Evolutionary conservation across 75 land plant species (phyloP).

Genomic region (Selaginella moellendorffii): DNA sequence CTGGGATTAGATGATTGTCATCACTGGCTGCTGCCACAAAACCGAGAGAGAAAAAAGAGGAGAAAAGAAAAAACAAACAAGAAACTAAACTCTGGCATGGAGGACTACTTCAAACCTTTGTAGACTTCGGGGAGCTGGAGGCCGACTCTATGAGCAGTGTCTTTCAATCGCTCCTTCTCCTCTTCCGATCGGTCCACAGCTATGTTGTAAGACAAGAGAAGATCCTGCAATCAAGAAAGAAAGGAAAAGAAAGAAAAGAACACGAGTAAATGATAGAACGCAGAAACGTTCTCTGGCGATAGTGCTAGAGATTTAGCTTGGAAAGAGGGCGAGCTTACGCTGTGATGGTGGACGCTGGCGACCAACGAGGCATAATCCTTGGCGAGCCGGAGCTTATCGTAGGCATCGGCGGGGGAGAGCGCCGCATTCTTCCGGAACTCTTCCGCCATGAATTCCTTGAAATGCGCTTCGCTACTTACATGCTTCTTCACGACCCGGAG

Average conservation of each 20-base stretch:
- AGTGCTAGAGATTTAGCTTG: no score
- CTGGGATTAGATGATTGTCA: no score
- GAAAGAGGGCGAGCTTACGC: no score
- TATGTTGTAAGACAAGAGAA: conserved; percentile 75
- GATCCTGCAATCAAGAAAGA: conserved; percentile 26
- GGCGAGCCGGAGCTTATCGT: neutral
- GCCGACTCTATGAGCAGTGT: conserved; percentile 91
- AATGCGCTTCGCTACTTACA: neutral
- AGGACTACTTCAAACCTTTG: neutral
- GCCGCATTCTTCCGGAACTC: neutral
- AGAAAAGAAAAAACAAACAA: no score
- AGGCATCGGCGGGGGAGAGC: neutral
- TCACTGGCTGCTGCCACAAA: no score
- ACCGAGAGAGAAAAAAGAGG: no score
- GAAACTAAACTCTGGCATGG: no score
- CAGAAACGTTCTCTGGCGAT: no score
- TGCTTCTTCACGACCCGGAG: neutral
- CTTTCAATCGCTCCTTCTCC: conserved; percentile 40
- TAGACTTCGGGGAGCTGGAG: conserved; percentile 54
- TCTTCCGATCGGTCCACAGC: conserved; percentile 80
- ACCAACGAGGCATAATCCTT: neutral
- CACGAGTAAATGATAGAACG: no score
- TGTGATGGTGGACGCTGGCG: neutral
- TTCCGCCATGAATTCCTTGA: neutral
- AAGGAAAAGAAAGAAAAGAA: neutral